Base-by-base conservation (phyloP, 345 rosid species). In the Gossypium ekmanianum region DNA sequence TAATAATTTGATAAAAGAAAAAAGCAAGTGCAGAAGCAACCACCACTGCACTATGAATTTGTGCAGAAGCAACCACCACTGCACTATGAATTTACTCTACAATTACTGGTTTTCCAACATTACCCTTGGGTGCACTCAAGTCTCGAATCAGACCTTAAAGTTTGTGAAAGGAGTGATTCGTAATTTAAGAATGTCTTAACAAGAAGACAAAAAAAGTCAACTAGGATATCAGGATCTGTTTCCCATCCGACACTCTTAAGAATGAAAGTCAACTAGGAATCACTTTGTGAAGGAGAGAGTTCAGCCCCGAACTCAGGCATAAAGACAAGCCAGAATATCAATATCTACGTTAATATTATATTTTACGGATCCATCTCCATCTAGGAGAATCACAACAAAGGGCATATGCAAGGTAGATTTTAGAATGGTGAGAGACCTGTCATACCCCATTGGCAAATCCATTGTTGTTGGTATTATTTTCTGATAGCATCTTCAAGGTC, bases 161-260 rank as follows among this genome's bases (percentile, higher is more conserved):
- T 39, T 39, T 72, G 14, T 41, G 11, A 13, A 17, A 45, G 9
- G 54, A 18, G 39, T 7, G 4, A 2, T 16, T 18, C 20, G 76
- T 72, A 75, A 9, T 65, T 77, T 51, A 16, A 1, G 18, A 68
- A 12, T 59, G 47, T 17, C 56, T 51, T 74, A 68, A 67, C 73
- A 77, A 75, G 63, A 43, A 27, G 55, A 26, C 71, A 69, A 45
- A 41, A 77, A 20, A 5, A 48, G 84, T 81, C 84, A 83, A 79
- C 86, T 61, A 34, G 2, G 9, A 65, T 66, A 70, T 65, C 80
- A 71, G 77, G 41, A 4, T 34, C 64, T 57, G 64, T 71, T 12
- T 9, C 39, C 24, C 44, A 67, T 41, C 73, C 73, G 78, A 1
- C 41, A 34, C 41, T 34, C 7, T 34, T 34, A 56, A 61, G 9